phyloP scores from a whole-genome alignment of 257 asterid genomes.

The Solanum stenotomum region DNA sequence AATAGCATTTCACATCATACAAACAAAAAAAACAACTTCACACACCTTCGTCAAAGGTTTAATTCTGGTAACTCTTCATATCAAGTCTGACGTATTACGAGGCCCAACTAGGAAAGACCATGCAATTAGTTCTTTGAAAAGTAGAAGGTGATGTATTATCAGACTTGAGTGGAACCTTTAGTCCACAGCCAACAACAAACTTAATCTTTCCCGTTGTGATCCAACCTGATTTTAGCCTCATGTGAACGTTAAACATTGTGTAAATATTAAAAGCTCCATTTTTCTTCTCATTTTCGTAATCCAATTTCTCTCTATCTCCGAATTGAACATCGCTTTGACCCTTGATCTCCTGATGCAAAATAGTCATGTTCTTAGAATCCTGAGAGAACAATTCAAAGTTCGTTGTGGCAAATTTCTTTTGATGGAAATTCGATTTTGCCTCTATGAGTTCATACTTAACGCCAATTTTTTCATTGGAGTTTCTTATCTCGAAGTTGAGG shows the following conservation, averaged over 20 bases:
- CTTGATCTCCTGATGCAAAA: constrained; percentile 22
- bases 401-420: constrained; percentile 26
- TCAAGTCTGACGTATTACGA: background rate
- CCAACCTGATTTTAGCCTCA: constrained; percentile 37
- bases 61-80: background rate
- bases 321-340: constrained; percentile 24
- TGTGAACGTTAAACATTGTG: constrained; percentile 31
- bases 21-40: background rate
- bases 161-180: constrained; percentile 44
- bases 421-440: constrained; percentile 47
- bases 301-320: constrained; percentile 16
- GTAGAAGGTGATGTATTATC: constrained; percentile 26
- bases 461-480: constrained; percentile 72
- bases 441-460: constrained; percentile 65
- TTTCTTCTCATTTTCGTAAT: constrained; percentile 23
- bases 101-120: constrained; percentile 7
- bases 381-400: constrained; percentile 41
- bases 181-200: constrained; percentile 53
- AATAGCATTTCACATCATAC: background rate
- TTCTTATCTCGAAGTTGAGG: constrained; percentile 49
- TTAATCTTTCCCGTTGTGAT: constrained; percentile 34
- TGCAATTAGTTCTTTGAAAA: constrained; percentile 37
- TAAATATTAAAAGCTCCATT: constrained; percentile 35
- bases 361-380: constrained; percentile 33
- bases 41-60: background rate